Conservation (phyloP, 495 filamentous ascomycete species). For the Aspergillus coremiiformis region DNA sequence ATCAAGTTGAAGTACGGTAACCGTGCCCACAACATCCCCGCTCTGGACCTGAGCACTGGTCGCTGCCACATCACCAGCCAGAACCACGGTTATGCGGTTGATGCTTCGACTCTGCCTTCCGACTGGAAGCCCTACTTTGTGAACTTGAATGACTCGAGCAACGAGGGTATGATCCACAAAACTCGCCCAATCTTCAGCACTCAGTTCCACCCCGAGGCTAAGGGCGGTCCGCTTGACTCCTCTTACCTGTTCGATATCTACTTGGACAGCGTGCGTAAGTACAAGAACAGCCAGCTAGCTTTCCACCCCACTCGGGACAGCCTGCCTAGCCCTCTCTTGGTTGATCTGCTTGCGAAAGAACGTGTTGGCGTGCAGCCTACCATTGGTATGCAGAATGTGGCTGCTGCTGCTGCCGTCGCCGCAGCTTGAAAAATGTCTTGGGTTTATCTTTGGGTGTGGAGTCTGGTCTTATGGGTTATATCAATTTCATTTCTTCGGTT, state of each 20-base stretch:
- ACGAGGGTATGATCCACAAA: conserved; percentile 95
- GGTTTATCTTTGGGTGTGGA: conserved; percentile 11
- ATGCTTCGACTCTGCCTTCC: conserved; percentile 67
- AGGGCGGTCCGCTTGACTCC: conserved; percentile 90
- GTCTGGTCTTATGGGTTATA: conserved; percentile 11
- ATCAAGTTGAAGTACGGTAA: conserved; percentile 97
- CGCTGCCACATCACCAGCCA: conserved; percentile 97
- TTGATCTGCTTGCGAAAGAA: conserved; percentile 88
- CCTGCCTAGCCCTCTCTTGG: conserved; percentile 74
- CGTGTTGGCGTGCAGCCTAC: conserved; percentile 81
- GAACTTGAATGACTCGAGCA: conserved; percentile 91
- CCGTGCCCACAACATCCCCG: conserved; percentile 96
- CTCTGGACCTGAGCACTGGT: conserved; percentile 86
- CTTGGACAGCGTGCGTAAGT: conserved; percentile 76
- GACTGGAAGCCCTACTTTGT: conserved; percentile 98
- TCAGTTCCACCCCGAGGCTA: conserved; percentile 97
- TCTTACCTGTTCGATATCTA: conserved; percentile 95
- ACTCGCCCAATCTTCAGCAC: conserved; percentile 95
- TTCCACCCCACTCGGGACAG: conserved; percentile 63
- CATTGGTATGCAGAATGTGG: conserved; percentile 45
- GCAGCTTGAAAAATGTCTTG: conserved; percentile 11
- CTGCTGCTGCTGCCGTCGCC: conserved; percentile 29
- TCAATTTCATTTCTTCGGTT: neutral
- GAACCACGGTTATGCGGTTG: conserved; percentile 98
- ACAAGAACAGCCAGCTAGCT: conserved; percentile 71